A percentile compares a stretch with the other conserved stretches of the same genome.
These are phyloP conservation scores for Aureobasidium musti DNA, from an alignment of 2,329 filamentous ascomycete genomes.

Conservation along the genomic window DNA sequence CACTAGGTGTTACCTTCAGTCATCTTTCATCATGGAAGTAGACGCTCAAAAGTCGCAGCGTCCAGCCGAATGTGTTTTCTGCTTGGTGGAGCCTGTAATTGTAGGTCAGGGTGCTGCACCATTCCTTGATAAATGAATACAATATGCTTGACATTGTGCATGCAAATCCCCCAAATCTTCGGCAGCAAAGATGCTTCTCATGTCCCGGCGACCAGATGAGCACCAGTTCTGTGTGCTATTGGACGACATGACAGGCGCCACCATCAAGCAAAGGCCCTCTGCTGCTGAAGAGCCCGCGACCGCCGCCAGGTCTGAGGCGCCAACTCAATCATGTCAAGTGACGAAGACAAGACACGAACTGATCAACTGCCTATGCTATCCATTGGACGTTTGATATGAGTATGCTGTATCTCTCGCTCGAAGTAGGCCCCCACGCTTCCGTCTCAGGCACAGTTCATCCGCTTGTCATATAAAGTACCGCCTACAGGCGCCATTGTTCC, in stretches of 20 bases:
- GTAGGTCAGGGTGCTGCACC: background rate
- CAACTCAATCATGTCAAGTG: background rate
- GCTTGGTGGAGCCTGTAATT: background rate
- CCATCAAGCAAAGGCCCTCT: background rate
- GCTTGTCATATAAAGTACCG: conserved; percentile 10
- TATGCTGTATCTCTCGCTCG: background rate
- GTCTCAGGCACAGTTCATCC: conserved; percentile 11
- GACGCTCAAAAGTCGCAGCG: background rate
- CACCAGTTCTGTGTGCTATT: background rate
- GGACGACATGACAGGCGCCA: background rate
- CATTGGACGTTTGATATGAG: background rate
- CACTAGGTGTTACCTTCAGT: background rate
- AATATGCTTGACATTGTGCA: background rate
- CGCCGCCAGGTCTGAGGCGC: no score
- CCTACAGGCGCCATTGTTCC: background rate
- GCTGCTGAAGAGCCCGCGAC: background rate
- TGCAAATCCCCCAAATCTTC: background rate
- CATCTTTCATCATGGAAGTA: background rate
- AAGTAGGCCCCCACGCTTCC: background rate
- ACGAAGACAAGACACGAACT: background rate
- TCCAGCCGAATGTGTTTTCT: background rate
- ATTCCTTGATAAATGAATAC: background rate
- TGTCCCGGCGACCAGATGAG: background rate
- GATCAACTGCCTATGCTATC: background rate
- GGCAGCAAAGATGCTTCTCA: background rate